phyloP scores from a whole-genome alignment of 768 basidiomycete genomes.

The Arthromyces matolae region DNA sequence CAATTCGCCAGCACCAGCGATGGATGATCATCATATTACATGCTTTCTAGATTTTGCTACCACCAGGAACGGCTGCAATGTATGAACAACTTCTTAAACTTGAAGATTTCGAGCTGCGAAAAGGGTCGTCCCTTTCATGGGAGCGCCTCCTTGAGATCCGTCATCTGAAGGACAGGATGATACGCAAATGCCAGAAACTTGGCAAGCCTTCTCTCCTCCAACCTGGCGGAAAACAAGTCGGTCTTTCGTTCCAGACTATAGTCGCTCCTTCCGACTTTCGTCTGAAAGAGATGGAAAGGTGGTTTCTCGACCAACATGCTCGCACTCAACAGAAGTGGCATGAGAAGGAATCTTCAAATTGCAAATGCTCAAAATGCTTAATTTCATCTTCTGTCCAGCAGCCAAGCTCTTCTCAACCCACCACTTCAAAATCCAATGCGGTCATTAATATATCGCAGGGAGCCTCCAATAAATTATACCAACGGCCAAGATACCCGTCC shows the following conservation, averaged over 20 bases:
- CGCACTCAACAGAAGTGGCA: constrained; percentile 24
- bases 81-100: constrained; percentile 64
- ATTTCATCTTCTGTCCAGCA: constrained; percentile 7
- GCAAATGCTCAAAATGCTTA: constrained; percentile 25
- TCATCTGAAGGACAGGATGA: constrained; percentile 78
- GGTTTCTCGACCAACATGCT: constrained; percentile 59
- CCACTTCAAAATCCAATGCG: constrained; percentile 1
- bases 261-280: constrained; percentile 71
- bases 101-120: constrained; percentile 58
- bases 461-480: constrained; percentile 3
- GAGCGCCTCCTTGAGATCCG: constrained; percentile 70
- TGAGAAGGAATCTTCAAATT: constrained; percentile 9
- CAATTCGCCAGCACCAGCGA: not conserved
- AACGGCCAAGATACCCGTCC: constrained; percentile 10
- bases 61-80: constrained; percentile 60
- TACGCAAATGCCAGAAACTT: constrained; percentile 71
- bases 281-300: constrained; percentile 75
- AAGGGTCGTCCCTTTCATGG: constrained; percentile 56
- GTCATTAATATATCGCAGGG: not conserved
- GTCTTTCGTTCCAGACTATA: constrained; percentile 54
- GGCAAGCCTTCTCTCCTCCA: constrained; percentile 38
- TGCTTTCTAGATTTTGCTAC: constrained; percentile 56
- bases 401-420: constrained; percentile 2
- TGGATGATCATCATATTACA: too few relatives aligned
- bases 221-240: constrained; percentile 26